phyloP scores from a whole-genome alignment of 2,329 filamentous ascomycete genomes.

The Apiospora koreana region DNA sequence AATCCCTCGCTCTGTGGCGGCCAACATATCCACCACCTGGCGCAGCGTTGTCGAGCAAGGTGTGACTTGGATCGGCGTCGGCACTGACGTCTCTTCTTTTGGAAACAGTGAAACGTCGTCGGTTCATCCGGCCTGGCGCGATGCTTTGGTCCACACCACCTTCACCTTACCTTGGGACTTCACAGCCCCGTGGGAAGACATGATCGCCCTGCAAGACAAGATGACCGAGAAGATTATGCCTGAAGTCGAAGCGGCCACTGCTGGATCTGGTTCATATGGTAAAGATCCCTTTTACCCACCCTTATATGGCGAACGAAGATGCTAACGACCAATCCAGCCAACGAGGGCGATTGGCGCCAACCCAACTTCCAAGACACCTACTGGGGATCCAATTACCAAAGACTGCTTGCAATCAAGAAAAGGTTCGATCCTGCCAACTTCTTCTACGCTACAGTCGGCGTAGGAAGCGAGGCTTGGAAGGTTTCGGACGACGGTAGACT shows the following conservation, averaged over 20 bases:
- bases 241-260: slow-evolving; percentile 24
- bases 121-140: slow-evolving; percentile 37
- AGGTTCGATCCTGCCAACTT: slow-evolving; percentile 8
- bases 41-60: slow-evolving; percentile 32
- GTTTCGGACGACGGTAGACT: not conserved
- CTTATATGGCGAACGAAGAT: not conserved
- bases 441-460: slow-evolving; percentile 11
- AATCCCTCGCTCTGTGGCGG: slow-evolving; percentile 33
- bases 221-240: slow-evolving; percentile 35
- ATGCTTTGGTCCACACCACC: slow-evolving; percentile 25
- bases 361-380: slow-evolving; percentile 35
- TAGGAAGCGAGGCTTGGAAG: slow-evolving; percentile 10
- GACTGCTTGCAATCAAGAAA: slow-evolving; percentile 7
- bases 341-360: slow-evolving; percentile 42
- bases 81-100: slow-evolving; percentile 30
- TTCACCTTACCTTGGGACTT: slow-evolving; percentile 24
- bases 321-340: slow-evolving; percentile 24
- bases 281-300: not conserved
- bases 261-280: slow-evolving; percentile 29
- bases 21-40: slow-evolving; percentile 31
- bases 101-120: slow-evolving; percentile 27
- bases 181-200: slow-evolving; percentile 23
- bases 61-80: slow-evolving; percentile 32
- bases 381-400: slow-evolving; percentile 13
- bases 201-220: slow-evolving; percentile 27